Conservation (phyloP, 2,329 filamentous ascomycete genomes). For the Stagonosporopsis cucurbitacearum region DNA sequence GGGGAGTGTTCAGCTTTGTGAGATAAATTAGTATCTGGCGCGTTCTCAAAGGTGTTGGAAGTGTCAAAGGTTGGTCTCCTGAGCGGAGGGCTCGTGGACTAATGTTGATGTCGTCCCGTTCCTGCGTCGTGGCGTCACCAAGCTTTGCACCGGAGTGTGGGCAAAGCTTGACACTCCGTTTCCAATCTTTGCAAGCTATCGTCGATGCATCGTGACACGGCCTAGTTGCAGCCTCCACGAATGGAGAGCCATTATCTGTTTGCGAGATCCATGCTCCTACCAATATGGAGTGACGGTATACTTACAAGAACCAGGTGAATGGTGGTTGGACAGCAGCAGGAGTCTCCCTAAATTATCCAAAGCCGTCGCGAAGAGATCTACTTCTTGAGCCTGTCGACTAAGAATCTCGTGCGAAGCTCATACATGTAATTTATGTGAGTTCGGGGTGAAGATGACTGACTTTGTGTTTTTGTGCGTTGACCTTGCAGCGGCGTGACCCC, state of each 20-base stretch:
- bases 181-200: neutral
- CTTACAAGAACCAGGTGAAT: neutral
- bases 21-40: neutral
- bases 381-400: too few relatives aligned
- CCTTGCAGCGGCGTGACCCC: neutral
- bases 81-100: neutral
- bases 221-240: neutral
- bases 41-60: neutral
- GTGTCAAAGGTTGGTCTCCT: neutral
- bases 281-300: neutral
- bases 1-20: neutral
- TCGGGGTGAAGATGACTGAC: neutral
- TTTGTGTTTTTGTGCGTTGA: neutral
- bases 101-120: neutral
- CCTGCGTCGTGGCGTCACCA: constrained; percentile 11
- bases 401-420: neutral
- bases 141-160: constrained; percentile 3
- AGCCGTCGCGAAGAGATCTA: neutral
- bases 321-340: too few relatives aligned
- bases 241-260: neutral
- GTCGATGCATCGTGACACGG: neutral
- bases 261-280: neutral
- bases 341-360: neutral
- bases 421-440: neutral
- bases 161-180: constrained; percentile 10